Conservation (phyloP, 495 filamentous ascomycete species). For the Ascobolus immersus region DNA sequence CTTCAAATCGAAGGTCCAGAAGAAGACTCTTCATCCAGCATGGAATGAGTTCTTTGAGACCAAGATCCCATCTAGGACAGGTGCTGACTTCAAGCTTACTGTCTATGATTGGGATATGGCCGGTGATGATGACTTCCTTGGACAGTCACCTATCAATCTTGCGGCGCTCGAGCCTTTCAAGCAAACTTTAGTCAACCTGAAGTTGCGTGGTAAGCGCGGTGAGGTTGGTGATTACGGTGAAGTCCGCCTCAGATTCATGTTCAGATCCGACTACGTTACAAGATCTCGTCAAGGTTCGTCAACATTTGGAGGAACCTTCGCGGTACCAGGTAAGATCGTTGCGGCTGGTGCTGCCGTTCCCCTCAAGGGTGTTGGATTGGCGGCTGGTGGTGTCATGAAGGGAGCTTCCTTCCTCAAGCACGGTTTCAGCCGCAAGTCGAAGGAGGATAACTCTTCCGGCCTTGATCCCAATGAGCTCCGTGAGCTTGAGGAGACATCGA, state of each 20-base stretch:
- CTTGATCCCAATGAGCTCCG: no score
- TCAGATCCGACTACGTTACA: slow-evolving; percentile 78
- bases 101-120: slow-evolving; percentile 92
- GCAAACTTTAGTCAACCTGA: slow-evolving; percentile 41
- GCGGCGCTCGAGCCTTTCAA: slow-evolving; percentile 61
- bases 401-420: slow-evolving; percentile 69
- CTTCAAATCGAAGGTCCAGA: slow-evolving; percentile 77
- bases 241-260: slow-evolving; percentile 62
- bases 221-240: slow-evolving; percentile 70
- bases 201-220: slow-evolving; percentile 71
- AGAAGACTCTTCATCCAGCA: slow-evolving; percentile 80
- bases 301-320: slow-evolving; percentile 82
- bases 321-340: slow-evolving; percentile 71
- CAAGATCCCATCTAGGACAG: slow-evolving; percentile 54
- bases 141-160: slow-evolving; percentile 52
- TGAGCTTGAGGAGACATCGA: no score
- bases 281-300: slow-evolving; percentile 71
- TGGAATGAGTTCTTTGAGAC: slow-evolving; percentile 95
- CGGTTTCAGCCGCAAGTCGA: slow-evolving; percentile 42
- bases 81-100: slow-evolving; percentile 57
- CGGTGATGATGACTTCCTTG: slow-evolving; percentile 69
- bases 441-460: slow-evolving; percentile 26
- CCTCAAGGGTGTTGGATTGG: slow-evolving; percentile 57
- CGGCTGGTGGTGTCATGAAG: slow-evolving; percentile 58
- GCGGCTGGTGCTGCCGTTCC: slow-evolving; percentile 54